Conservation (phyloP, 106 monocot genomes). For the Iris macrosiphon region DNA sequence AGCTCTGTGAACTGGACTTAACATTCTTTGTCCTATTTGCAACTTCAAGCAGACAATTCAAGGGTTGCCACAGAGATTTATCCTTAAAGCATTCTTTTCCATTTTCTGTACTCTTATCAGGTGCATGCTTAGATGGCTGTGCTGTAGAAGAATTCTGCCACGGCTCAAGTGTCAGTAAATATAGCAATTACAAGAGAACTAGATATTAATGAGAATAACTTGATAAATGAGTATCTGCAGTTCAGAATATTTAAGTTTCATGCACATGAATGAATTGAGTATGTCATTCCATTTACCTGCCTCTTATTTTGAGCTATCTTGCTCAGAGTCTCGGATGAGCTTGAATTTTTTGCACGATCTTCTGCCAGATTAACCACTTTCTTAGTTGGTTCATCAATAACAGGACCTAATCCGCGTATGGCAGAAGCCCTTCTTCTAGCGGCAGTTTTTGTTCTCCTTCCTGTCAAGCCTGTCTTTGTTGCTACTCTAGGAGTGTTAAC, state of each 20-base stretch:
- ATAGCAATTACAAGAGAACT: too few species aligned
- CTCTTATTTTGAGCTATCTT: constrained; percentile 41
- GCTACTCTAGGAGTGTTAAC: constrained; percentile 67
- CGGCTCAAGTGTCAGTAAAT: background rate
- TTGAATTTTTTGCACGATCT: constrained; percentile 28
- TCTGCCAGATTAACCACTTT: constrained; percentile 39
- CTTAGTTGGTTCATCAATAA: constrained; percentile 26
- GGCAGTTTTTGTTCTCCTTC: constrained; percentile 64
- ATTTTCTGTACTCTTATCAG: constrained; percentile 33
- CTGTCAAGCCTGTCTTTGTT: constrained; percentile 51
- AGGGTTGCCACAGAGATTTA: constrained; percentile 74
- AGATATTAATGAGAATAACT: too few species aligned
- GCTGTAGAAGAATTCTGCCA: constrained; percentile 46
- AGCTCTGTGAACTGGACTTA: constrained; percentile 28
- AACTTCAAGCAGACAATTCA: constrained; percentile 79
- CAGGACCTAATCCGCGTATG: constrained; percentile 27
- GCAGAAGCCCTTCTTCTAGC: constrained; percentile 42
- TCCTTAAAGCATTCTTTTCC: constrained; percentile 25
- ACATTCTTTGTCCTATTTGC: constrained; percentile 52
- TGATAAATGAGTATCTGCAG: too few species aligned
- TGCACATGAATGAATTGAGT: background rate
- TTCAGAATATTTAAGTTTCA: too few species aligned
- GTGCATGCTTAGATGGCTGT: constrained; percentile 23
- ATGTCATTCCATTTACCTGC: constrained; percentile 38
- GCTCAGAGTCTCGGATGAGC: too few species aligned